These are phyloP conservation scores for Colletotrichum zoysiae DNA, from an alignment of 2,329 filamentous ascomycete species.

Conservation along the genomic window DNA sequence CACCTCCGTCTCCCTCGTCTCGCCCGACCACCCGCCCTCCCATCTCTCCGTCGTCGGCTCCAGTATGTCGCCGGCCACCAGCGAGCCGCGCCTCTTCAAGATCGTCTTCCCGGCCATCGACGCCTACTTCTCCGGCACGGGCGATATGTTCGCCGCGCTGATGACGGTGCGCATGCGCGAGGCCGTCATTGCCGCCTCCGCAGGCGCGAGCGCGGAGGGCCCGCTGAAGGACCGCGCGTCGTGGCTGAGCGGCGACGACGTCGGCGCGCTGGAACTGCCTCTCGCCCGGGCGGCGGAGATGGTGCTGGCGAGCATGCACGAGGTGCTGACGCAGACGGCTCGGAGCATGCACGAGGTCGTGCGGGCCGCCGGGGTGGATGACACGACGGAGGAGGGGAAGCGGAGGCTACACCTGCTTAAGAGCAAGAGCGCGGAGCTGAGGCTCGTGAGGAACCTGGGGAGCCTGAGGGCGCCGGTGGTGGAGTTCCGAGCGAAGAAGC, in stretches of 20 bases:
- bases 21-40: slow-evolving; percentile 60
- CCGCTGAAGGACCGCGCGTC: slow-evolving; percentile 66
- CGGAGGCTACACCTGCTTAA: slow-evolving; percentile 75
- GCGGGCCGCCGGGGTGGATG: slow-evolving; percentile 57
- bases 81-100: slow-evolving; percentile 83
- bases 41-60: slow-evolving; percentile 83
- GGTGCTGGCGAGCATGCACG: slow-evolving; percentile 93
- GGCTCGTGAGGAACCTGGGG: slow-evolving; percentile 80
- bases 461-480: slow-evolving; percentile 76
- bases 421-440: slow-evolving; percentile 90
- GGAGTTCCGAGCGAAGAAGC: slow-evolving; percentile 69
- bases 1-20: slow-evolving; percentile 83
- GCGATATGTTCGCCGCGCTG: slow-evolving; percentile 97
- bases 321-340: slow-evolving; percentile 78
- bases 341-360: slow-evolving; percentile 69
- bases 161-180: slow-evolving; percentile 90
- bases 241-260: slow-evolving; percentile 84
- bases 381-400: slow-evolving; percentile 60
- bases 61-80: slow-evolving; percentile 65
- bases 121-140: slow-evolving; percentile 95
- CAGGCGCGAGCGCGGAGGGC: slow-evolving; percentile 42
- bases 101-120: slow-evolving; percentile 89
- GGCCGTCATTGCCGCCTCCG: slow-evolving; percentile 67
- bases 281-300: slow-evolving; percentile 87
- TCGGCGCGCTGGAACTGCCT: slow-evolving; percentile 78